Evolutionary conservation across 2,329 filamentous ascomycete species (phyloP), one percentile per base, ranked within the genome.

Genomic region (Neospermospora avenae): DNA sequence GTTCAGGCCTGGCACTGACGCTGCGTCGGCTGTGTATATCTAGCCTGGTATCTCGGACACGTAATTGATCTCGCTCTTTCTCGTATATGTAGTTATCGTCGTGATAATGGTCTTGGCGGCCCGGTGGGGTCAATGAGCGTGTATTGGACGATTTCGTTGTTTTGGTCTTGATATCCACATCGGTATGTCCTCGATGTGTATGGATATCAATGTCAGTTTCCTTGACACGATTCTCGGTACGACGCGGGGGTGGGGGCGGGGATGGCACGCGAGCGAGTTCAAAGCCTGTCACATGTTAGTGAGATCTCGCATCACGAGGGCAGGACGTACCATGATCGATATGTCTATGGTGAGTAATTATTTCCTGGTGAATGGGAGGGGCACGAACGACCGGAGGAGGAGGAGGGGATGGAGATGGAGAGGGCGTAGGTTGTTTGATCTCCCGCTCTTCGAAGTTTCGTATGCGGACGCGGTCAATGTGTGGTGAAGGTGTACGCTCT

Each of bases 281-380:
- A 48, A 68, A 73, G 28, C 70, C 71, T 71, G 35, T 61, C 48
- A 58, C n/a, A 28, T 59, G 57, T 67, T 51, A 67, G 62, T 31
- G 39, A 52, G 52, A 56, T 60, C 37, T 31, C 39, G 54, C 31
- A 52, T 51, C 4, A 35, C 24, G 14, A 48, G 44, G 53, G 20
- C 18, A 39, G 42, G 41, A 8, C 85, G 72, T 79, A 91, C 90
- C 92, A 75, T 96, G 91, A 71, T 96, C 90, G 68, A 96, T 88
- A 71, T 93, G 89, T 60, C 87, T 84, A 72, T 95, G 93, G 75
- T 72, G 70, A 51, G 91, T 96, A 66, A 96, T 93, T 60, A 96
- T 86, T 72, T 96, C 90, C 70, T 93, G 86, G 74, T 93, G 90
- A 67, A 96, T 91, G 0, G 88, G 89, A 35, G 91, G 91, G 20